These are phyloP conservation scores for Euphorbia schlechtendalii DNA, from an alignment of 441 rosid species.

Conservation along the genomic window DNA sequence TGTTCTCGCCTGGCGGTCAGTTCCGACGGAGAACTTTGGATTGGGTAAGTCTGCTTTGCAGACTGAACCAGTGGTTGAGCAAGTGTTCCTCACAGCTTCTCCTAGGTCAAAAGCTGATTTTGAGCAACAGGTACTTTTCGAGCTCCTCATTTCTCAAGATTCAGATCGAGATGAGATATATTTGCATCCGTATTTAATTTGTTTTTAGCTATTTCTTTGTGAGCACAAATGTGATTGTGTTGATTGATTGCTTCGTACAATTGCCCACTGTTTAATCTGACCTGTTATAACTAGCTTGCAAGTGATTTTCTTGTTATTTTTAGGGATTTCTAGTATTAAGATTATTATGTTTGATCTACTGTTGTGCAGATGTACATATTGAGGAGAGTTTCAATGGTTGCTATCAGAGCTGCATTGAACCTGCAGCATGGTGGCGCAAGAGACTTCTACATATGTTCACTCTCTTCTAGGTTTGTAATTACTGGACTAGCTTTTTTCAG, in stretches of 20 bases:
- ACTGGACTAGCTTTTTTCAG: slow-evolving; percentile 3
- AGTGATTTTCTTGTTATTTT: background rate
- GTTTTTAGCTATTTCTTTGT: background rate
- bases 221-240: background rate
- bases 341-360: slow-evolving; percentile 12
- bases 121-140: slow-evolving; percentile 75
- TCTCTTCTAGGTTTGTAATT: slow-evolving; percentile 73
- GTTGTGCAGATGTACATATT: slow-evolving; percentile 86
- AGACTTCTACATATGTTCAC: slow-evolving; percentile 98
- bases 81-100: slow-evolving; percentile 82
- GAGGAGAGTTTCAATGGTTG: slow-evolving; percentile 89
- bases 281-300: background rate
- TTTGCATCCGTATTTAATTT: background rate
- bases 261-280: background rate
- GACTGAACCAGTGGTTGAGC: slow-evolving; percentile 94
- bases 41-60: slow-evolving; percentile 82
- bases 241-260: background rate
- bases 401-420: slow-evolving; percentile 87
- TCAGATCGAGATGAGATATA: background rate
- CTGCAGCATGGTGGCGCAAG: slow-evolving; percentile 79
- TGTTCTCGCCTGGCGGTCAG: slow-evolving; percentile 93
- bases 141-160: background rate
- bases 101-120: slow-evolving; percentile 70
- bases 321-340: background rate
- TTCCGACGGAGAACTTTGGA: slow-evolving; percentile 85